phyloP scores from a whole-genome alignment of 2,329 filamentous ascomycete genomes.

The Aspergillus sp. region DNA sequence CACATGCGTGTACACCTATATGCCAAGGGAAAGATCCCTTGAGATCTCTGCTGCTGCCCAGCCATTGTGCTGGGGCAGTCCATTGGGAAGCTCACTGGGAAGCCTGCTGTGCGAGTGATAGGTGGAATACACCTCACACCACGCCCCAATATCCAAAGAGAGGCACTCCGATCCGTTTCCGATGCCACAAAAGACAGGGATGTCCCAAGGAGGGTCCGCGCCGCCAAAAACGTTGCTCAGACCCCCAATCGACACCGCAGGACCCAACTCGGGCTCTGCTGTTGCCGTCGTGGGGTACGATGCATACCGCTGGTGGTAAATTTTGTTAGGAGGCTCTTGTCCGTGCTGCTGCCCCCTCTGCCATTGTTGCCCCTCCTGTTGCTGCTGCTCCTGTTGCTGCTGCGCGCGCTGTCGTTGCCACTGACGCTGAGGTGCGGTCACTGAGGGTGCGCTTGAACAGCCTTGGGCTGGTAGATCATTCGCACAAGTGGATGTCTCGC shows the following conservation, averaged over 20 bases:
- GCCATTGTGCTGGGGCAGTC: conserved; percentile 7
- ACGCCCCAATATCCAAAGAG: conserved; percentile 8
- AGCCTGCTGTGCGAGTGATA: background rate
- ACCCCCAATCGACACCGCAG: conserved; percentile 11
- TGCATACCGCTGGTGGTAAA: conserved; percentile 4
- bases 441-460: conserved; percentile 1
- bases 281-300: conserved; percentile 8
- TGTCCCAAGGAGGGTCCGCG: conserved; percentile 15
- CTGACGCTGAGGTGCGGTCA: background rate
- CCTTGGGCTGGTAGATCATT: too few relatives aligned
- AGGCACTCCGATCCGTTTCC: conserved; percentile 1
- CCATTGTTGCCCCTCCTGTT: background rate
- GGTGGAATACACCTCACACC: conserved; percentile 9
- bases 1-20: conserved; percentile 5
- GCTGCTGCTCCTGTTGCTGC: conserved; percentile 5
- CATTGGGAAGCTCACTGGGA: background rate
- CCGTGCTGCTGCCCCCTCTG: too few relatives aligned
- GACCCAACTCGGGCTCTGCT: conserved; percentile 6
- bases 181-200: conserved; percentile 22
- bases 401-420: background rate
- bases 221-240: conserved; percentile 21
- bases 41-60: conserved; percentile 11
- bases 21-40: conserved; percentile 13
- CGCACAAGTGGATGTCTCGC: background rate
- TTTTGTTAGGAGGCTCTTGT: background rate